Base-by-base conservation (phyloP, 164 flowering plant species). In the Vitis labrusca region DNA sequence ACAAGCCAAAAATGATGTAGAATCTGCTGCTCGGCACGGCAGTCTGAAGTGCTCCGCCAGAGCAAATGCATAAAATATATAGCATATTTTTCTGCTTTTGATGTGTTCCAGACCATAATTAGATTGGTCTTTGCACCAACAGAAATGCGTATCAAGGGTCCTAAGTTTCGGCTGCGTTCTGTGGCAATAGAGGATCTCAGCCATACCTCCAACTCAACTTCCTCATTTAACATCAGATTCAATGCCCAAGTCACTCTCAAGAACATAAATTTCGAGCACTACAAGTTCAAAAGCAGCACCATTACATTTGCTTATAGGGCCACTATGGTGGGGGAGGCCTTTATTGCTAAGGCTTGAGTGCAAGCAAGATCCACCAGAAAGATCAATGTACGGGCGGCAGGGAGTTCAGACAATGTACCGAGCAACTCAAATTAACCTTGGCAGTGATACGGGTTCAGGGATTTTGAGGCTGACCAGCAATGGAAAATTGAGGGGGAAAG, bases 241-340 rank as follows among this genome's bases (percentile, higher is more conserved):
- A 10, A 13, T 6, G 50, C 65, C 1, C 29, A 51, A 54, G 5
- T 69, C 23, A 61, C 3, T 8, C 17, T 61, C 10, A 59, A 72
- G 47, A 72, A 72, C 44, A 32, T 37, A 2, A 72, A 72, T 44
- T 72, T 58, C 8, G 69, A 64, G 1, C 58, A 27, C 17, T 65
- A 53, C 65, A 58, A 65, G 19, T 65, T 48, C 15, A 65, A 65
- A 1, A 52, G 9, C 13, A 50, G 49, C 65, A 50, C 52, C 8
- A 29, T 53, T 4, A 50, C 27, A 4, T 37, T 60, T 2, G 0
- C 1, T 6, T 59, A 65, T 17, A 16, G 52, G 8, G 70, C 70
- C 48, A 50, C 16, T 58, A 23, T 3, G 23, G 50, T 64, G 19
- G 74, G 74, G 11, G 14, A 60, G 11, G 19, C 37, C 19, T 1